phyloP scores from a whole-genome alignment of 768 basidiomycete genomes.

The Amanita inopinata region DNA sequence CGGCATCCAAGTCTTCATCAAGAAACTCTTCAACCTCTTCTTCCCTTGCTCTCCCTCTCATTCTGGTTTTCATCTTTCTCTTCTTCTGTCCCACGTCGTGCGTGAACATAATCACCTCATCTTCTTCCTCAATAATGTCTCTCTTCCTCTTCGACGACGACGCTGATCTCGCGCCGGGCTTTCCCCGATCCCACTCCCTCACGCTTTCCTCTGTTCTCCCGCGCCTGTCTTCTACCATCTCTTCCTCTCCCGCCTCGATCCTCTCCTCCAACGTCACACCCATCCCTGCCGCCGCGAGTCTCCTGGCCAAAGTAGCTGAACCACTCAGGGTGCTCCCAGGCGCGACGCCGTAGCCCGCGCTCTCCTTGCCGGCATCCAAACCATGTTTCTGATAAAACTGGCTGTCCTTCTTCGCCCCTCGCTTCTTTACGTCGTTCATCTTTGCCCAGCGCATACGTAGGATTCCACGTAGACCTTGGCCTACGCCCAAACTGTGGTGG shows the following conservation, averaged over 20 bases:
- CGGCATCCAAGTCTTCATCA: constrained; percentile 31
- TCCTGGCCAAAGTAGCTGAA: neutral
- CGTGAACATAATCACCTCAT: neutral
- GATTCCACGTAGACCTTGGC: constrained; percentile 54
- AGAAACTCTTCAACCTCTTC: constrained; percentile 49
- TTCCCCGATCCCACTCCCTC: constrained; percentile 8
- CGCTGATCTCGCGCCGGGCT: constrained; percentile 1
- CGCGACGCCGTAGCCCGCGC: constrained; percentile 1
- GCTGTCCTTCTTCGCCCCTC: constrained; percentile 62
- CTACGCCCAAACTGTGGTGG: constrained; percentile 57
- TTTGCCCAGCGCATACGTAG: constrained; percentile 74
- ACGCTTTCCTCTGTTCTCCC: neutral
- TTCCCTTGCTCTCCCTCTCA: constrained; percentile 28
- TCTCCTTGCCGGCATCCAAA: constrained; percentile 11
- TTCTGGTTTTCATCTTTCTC: constrained; percentile 15
- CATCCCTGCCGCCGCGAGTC: neutral
- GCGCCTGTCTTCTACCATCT: constrained; percentile 5
- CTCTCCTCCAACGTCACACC: constrained; percentile 7
- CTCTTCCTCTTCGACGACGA: neutral
- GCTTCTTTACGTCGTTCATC: constrained; percentile 65
- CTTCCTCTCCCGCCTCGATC: constrained; percentile 11
- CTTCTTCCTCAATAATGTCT: neutral
- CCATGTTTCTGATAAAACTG: constrained; percentile 77
- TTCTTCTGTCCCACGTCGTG: neutral
- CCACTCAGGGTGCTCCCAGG: constrained; percentile 3